These are phyloP conservation scores for Hyparrhenia diplandra DNA, from an alignment of 176 grass and related monocot species.

Conservation along the genomic window DNA sequence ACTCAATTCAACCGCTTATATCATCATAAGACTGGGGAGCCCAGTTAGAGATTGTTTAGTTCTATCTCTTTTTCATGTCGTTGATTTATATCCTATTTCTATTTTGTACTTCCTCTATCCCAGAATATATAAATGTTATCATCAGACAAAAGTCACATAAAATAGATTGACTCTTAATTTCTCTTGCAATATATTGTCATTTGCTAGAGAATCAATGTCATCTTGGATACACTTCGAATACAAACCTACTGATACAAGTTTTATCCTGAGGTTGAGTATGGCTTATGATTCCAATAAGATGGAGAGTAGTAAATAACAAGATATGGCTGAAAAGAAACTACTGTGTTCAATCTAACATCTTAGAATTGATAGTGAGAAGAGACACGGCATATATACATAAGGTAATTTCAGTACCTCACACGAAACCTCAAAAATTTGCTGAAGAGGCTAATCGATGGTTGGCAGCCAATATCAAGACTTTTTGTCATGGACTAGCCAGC, in stretches of 20 bases:
- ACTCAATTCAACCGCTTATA: neutral
- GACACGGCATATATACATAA: neutral
- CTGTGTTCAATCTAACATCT: neutral
- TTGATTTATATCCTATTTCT: neutral
- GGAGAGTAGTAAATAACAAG: neutral
- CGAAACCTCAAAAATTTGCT: neutral
- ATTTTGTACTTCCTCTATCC: neutral
- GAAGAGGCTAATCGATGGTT: conserved; percentile 20
- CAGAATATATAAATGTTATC: neutral
- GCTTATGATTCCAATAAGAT: no score
- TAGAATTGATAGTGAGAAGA: neutral
- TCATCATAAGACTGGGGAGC: neutral
- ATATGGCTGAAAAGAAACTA: neutral
- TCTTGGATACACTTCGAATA: neutral
- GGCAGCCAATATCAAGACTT: conserved; percentile 33
- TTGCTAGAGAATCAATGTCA: neutral
- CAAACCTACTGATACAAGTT: neutral
- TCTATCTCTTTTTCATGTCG: neutral
- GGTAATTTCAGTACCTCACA: neutral
- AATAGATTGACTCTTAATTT: neutral
- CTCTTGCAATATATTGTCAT: neutral
- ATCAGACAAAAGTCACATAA: neutral
- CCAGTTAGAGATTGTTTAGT: neutral
- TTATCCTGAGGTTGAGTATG: neutral
- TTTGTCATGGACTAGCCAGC: neutral